phyloP scores from a whole-genome alignment of 805 yeast genomes.

The Metschnikowia santaceciliae region DNA sequence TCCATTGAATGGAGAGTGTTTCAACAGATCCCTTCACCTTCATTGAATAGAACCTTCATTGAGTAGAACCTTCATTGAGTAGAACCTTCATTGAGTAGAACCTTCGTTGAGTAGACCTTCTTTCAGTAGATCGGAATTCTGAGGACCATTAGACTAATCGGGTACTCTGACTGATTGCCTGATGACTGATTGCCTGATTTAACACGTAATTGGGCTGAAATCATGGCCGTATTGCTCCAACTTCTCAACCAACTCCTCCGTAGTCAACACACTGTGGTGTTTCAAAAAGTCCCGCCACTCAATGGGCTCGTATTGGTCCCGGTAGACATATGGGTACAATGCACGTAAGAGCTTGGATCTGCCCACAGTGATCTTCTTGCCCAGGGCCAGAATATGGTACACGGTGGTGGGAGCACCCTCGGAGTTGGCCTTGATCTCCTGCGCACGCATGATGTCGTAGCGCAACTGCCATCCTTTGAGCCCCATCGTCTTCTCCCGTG shows the following conservation, averaged over 20 bases:
- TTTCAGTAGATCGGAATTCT: too few species aligned
- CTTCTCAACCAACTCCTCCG: slow-evolving; percentile 46
- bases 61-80: too few species aligned
- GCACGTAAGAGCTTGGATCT: slow-evolving; percentile 56
- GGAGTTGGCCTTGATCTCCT: slow-evolving; percentile 38
- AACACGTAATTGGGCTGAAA: slow-evolving; percentile 23
- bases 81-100: too few species aligned
- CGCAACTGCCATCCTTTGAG: slow-evolving; percentile 88
- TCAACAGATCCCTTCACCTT: too few species aligned
- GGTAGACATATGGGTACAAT: slow-evolving; percentile 49
- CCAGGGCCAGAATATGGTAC: slow-evolving; percentile 43
- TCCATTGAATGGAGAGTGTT: too few species aligned
- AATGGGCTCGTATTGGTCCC: slow-evolving; percentile 41
- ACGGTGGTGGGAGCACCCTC: slow-evolving; percentile 34
- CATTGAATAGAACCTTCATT: too few species aligned
- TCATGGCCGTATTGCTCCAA: slow-evolving; percentile 45
- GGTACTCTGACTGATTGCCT: too few species aligned
- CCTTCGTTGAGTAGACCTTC: too few species aligned
- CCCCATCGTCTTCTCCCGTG: slow-evolving; percentile 89
- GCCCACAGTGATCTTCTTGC: slow-evolving; percentile 54
- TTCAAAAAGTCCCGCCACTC: slow-evolving; percentile 46
- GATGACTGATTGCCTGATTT: too few species aligned
- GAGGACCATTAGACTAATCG: too few species aligned
- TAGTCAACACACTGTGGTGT: slow-evolving; percentile 40
- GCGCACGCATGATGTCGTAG: slow-evolving; percentile 58